A percentile compares a stretch with the other conserved stretches of the same genome.
These are phyloP conservation scores for Fusarium sp. DNA, from an alignment of 2,329 filamentous ascomycete species.

Conservation along the genomic window DNA sequence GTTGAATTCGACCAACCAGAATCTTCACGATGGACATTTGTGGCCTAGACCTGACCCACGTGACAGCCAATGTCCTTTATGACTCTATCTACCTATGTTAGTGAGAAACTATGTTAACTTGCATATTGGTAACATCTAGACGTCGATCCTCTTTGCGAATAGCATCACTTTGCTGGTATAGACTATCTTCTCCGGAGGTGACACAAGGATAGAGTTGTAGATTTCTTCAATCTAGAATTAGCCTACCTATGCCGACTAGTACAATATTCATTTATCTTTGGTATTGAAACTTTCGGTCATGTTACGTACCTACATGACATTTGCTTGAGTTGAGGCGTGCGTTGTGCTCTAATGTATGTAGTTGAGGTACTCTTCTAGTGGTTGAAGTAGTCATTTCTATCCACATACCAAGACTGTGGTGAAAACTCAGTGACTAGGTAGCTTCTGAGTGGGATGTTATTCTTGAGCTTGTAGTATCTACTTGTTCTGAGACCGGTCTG, in stretches of 20 bases:
- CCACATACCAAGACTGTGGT: not conserved
- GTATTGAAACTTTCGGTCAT: not conserved
- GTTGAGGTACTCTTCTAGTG: not conserved
- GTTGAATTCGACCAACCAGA: constrained; percentile 30
- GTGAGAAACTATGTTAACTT: not conserved
- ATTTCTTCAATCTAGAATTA: not conserved
- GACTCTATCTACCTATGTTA: not conserved
- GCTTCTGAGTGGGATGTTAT: no score
- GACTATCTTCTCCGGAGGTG: not conserved
- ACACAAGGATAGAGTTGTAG: not conserved
- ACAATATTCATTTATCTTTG: not conserved
- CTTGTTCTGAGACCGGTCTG: no score
- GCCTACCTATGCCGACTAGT: no score
- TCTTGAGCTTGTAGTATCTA: no score
- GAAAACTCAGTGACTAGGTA: not conserved
- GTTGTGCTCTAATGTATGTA: not conserved
- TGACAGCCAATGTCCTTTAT: constrained; percentile 5
- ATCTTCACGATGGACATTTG: constrained; percentile 16
- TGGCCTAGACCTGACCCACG: constrained; percentile 21
- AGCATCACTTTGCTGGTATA: not conserved
- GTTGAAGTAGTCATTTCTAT: not conserved
- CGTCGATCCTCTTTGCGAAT: not conserved
- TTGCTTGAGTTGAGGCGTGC: not conserved
- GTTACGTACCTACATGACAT: not conserved
- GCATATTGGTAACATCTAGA: not conserved